Evolutionary conservation across 208 protist genomes (phyloP), one percentile per base, ranked within the genome.

Genomic region (Leishmania amazonensis): DNA sequence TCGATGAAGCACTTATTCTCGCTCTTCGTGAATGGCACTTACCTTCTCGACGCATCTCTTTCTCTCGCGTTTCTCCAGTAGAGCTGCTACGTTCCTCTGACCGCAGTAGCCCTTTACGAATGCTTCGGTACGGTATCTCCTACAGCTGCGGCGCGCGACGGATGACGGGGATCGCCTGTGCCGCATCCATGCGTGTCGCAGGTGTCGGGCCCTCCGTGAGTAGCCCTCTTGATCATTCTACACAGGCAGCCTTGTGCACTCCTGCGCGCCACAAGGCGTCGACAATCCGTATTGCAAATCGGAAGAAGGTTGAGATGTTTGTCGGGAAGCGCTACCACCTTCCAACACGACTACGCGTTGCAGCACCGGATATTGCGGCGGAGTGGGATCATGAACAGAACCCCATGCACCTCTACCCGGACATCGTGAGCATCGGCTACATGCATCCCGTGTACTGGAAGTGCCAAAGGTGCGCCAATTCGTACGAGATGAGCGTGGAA

Each of bases 311-410:
- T 57, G 94, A 97, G 85, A 94, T 91, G 86, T 98, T 98, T 58
- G 79, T 96, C 2, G 94, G 84, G 0, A 94, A 94, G 79, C 90
- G 91, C 70, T 98, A 95, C 82, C 90, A 96, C 80, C 84, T 95
- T 8, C 94, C 93, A 0, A 97, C 95, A 53, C 91, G 95, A 1
- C 89, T 98, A 35, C 88, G 86, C n/a, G 94, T 89, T 8, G 92
- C 95, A 21, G 94, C 94, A 42, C 94, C 95, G 47, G 92, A 96
- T n/a, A 91, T 97, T 49, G 95, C 95, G 3, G 74, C 71, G n/a
- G 94, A 98, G 87, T 98, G 95, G 94, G 88, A 97, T 81, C 88
- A 96, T 79, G 92, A 95, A 38, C 82, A 83, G 57, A 98, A 98
- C 77, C 93, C 93, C 17, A 84, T 90, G 81, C 89, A 97, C 62